A percentile compares a stretch with the other conserved stretches of the same genome.
These are phyloP conservation scores for Hygrocybe coccinea DNA, from an alignment of 768 basidiomycete genomes.

Conservation along the genomic window DNA sequence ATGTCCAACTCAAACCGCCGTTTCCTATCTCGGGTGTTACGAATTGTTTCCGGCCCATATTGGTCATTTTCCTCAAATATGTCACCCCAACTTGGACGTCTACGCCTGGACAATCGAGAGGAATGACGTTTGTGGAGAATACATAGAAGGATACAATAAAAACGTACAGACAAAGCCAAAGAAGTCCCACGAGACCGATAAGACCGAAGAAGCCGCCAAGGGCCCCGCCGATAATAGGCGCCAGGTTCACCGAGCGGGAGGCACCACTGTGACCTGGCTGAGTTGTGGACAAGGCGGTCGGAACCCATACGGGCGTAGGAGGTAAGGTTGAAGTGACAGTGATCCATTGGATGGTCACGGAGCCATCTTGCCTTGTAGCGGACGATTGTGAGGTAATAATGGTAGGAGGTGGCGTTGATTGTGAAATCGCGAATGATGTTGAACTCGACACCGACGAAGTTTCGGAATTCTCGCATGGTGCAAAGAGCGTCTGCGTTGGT, in stretches of 20 bases:
- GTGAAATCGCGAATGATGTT: slow-evolving; percentile 14
- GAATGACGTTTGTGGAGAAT: background rate
- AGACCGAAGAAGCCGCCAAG: slow-evolving; percentile 33
- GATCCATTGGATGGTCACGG: slow-evolving; percentile 30
- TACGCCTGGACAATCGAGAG: slow-evolving; percentile 32
- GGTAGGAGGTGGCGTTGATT: slow-evolving; percentile 30
- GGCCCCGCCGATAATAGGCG: slow-evolving; percentile 5
- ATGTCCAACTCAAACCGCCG: slow-evolving; percentile 24
- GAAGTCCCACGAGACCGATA: slow-evolving; percentile 37
- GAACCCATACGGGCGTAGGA: slow-evolving; percentile 26
- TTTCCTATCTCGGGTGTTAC: slow-evolving; percentile 18
- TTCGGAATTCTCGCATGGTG: slow-evolving; percentile 5
- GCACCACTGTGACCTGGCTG: slow-evolving; percentile 8
- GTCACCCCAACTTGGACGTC: slow-evolving; percentile 46
- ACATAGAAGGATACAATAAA: no score
- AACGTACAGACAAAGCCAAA: slow-evolving; percentile 51
- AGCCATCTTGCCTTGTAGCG: slow-evolving; percentile 40
- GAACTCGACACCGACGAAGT: slow-evolving; percentile 11
- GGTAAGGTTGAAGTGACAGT: slow-evolving; percentile 37
- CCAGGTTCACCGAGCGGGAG: background rate
- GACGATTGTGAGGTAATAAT: slow-evolving; percentile 28
- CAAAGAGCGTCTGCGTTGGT: background rate
- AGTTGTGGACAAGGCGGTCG: slow-evolving; percentile 10
- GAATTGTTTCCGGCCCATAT: slow-evolving; percentile 17
- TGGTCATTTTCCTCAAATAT: slow-evolving; percentile 46